Conservation (phyloP, 345 rosid genomes). For the Eucalyptus tenuipes region DNA sequence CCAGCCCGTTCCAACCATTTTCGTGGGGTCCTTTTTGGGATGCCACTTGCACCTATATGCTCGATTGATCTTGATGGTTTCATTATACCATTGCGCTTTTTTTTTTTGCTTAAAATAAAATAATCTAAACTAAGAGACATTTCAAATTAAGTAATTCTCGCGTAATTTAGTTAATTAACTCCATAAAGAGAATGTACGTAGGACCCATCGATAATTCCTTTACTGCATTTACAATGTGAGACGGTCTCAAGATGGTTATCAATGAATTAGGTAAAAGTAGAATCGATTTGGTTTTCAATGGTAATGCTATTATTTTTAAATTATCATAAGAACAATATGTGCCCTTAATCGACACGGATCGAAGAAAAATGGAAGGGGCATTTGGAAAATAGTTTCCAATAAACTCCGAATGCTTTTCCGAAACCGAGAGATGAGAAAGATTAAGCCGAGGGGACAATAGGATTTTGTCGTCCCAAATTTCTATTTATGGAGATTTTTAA, state of each 20-base stretch:
- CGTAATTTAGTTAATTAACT: not conserved
- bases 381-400: not conserved
- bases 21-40: not conserved
- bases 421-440: not conserved
- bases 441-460: not conserved
- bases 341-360: fast-evolving
- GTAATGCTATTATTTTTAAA: not conserved
- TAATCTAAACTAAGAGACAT: not conserved
- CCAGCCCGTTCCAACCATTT: not conserved
- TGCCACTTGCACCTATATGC: not conserved
- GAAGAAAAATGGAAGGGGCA: not conserved
- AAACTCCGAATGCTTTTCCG: not conserved
- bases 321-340: not conserved
- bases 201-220: not conserved
- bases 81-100: not conserved
- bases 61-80: not conserved
- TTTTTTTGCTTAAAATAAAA: not conserved
- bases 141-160: not conserved
- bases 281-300: not conserved
- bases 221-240: not conserved
- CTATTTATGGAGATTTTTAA: not conserved
- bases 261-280: not conserved
- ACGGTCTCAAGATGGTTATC: fast-evolving
- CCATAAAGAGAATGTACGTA: too few relatives aligned
- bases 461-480: fast-evolving